Percentiles rank a stretch among this genome's conserved stretches.
Conservation (phyloP, 2,329 filamentous ascomycete genomes). For the Xylaria sp. region DNA sequence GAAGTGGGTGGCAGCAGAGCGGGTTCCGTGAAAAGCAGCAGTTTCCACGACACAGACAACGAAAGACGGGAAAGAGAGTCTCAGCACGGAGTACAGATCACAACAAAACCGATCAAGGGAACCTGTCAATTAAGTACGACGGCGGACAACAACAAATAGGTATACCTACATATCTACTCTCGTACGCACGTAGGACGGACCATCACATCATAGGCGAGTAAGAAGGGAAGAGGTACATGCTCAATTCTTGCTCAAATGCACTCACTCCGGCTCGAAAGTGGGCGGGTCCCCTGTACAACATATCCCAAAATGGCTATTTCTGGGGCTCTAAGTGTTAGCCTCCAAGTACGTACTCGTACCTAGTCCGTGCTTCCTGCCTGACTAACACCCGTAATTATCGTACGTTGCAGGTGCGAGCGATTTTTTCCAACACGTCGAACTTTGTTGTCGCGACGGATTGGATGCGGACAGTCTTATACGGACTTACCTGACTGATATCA, state of each 20-base stretch:
- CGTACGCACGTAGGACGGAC: not conserved
- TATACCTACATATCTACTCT: not conserved
- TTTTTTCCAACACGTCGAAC: no score
- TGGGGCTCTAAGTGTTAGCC: not conserved
- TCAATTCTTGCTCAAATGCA: constrained; percentile 1
- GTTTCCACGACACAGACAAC: no score
- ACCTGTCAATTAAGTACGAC: not conserved
- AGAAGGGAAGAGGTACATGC: not conserved
- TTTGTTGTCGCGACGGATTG: no score
- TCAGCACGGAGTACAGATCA: no score
- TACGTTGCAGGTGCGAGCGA: no score
- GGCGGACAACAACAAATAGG: not conserved
- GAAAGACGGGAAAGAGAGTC: no score
- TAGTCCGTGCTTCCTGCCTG: not conserved
- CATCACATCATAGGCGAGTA: not conserved
- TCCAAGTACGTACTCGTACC: not conserved
- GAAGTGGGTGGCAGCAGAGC: no score
- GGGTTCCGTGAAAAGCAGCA: no score
- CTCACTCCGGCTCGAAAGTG: not conserved
- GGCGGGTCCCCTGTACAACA: not conserved
- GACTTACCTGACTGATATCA: no score
- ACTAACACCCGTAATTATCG: not conserved
- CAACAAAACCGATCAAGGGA: not conserved
- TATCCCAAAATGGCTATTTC: not conserved
- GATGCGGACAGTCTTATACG: no score